phyloP scores from a whole-genome alignment of 306 rosid species.

The Ochetophila trinervis region DNA sequence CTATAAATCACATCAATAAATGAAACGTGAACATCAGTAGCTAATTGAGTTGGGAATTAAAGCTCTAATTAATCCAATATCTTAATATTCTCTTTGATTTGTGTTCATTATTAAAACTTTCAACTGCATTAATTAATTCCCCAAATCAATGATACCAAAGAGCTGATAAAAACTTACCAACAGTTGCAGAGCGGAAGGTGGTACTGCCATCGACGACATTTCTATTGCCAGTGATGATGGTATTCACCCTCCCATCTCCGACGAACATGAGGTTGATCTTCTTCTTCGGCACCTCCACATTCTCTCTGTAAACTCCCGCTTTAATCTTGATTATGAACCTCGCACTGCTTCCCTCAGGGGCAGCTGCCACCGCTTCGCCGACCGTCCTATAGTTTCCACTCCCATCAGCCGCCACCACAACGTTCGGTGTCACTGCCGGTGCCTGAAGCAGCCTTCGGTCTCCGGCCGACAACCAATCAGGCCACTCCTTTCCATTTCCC shows the following conservation, averaged over 20 bases:
- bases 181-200: slow-evolving; percentile 22
- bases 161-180: slow-evolving; percentile 4
- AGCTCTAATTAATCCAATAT: too few species aligned
- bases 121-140: too few species aligned
- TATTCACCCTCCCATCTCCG: slow-evolving; percentile 19
- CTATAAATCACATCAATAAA: too few species aligned
- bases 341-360: not conserved
- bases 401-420: not conserved
- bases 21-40: too few species aligned
- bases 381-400: not conserved
- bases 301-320: slow-evolving; percentile 27
- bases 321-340: slow-evolving; percentile 16
- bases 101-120: too few species aligned
- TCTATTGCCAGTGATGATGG: slow-evolving; percentile 18
- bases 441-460: not conserved
- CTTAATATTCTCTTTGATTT: too few species aligned
- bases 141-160: too few species aligned
- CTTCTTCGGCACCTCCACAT: slow-evolving; percentile 24
- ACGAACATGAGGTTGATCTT: slow-evolving; percentile 22
- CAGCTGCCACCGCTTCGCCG: not conserved
- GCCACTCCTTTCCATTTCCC: not conserved
- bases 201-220: slow-evolving; percentile 29
- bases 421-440: not conserved
- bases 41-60: too few species aligned
- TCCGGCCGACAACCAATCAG: not conserved